Conservation (phyloP, 257 asterid species). For the Scutellaria minor region DNA sequence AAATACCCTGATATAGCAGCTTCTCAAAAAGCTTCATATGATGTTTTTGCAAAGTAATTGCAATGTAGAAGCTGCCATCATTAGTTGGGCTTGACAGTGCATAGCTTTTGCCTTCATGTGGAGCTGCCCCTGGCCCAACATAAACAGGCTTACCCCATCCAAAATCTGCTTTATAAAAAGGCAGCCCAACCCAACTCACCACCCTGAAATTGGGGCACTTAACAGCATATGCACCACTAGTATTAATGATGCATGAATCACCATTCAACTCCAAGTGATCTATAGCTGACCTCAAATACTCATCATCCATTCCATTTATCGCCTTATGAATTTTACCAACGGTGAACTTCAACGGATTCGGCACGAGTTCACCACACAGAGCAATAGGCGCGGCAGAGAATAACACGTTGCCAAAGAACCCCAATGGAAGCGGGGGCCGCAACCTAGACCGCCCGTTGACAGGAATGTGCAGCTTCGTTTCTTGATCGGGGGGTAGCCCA, state of each 20-base stretch:
- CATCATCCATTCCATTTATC: slow-evolving; percentile 52
- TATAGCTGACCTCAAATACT: slow-evolving; percentile 58
- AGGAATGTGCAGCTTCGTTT: slow-evolving; percentile 56
- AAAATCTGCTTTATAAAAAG: slow-evolving; percentile 69
- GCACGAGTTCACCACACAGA: slow-evolving; percentile 48
- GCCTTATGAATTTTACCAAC: slow-evolving; percentile 59
- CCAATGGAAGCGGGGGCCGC: slow-evolving; percentile 54
- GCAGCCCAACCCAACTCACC: slow-evolving; percentile 65
- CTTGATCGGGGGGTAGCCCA: slow-evolving; percentile 55
- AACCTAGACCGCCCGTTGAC: slow-evolving; percentile 60
- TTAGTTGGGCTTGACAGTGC: slow-evolving; percentile 46
- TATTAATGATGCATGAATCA: slow-evolving; percentile 41
- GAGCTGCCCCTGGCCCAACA: slow-evolving; percentile 57
- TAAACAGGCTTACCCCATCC: slow-evolving; percentile 74
- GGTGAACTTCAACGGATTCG: slow-evolving; percentile 45
- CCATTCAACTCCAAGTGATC: slow-evolving; percentile 67
- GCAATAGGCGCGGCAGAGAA: slow-evolving; percentile 55
- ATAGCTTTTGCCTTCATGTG: slow-evolving; percentile 57
- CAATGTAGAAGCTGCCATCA: slow-evolving; percentile 56
- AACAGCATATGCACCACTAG: slow-evolving; percentile 46
- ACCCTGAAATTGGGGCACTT: slow-evolving; percentile 65
- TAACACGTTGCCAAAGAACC: slow-evolving; percentile 63
- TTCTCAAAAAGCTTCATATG: slow-evolving; percentile 60
- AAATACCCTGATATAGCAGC: slow-evolving; percentile 42
- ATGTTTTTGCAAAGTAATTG: slow-evolving; percentile 46